These are phyloP conservation scores for Lipomyces yamanashiensis DNA, from an alignment of 805 yeast genomes.

Conservation along the genomic window DNA sequence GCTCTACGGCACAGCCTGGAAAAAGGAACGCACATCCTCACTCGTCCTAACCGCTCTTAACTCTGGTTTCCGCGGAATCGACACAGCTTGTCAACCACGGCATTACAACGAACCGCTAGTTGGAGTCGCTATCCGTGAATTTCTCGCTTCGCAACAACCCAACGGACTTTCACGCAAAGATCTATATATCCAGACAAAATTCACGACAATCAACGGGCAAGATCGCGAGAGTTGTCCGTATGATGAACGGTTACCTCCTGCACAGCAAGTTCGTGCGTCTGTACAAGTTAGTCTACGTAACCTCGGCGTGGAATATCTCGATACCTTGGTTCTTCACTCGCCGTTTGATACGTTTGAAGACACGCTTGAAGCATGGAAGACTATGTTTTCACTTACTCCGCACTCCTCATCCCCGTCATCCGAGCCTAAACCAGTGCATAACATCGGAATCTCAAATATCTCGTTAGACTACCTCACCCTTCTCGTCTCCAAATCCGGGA, in stretches of 20 bases:
- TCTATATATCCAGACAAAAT: slow-evolving; percentile 20
- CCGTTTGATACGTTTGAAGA: slow-evolving; percentile 11
- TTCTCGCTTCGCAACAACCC: not conserved
- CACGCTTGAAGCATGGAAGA: slow-evolving; percentile 17
- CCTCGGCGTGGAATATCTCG: slow-evolving; percentile 9
- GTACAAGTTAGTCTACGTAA: slow-evolving; percentile 6
- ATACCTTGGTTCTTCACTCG: slow-evolving; percentile 18
- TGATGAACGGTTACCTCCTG: not conserved
- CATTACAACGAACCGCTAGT: slow-evolving; percentile 20
- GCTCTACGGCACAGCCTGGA: slow-evolving; percentile 26
- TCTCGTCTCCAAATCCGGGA: slow-evolving; percentile 7
- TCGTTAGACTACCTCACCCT: not conserved
- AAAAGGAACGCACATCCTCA: not conserved
- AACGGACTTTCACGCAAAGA: not conserved
- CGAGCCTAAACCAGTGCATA: not conserved
- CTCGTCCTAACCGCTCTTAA: slow-evolving; percentile 9
- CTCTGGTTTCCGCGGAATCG: slow-evolving; percentile 23
- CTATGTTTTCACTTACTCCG: not conserved
- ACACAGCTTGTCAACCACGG: slow-evolving; percentile 23
- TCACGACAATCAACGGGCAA: slow-evolving; percentile 11
- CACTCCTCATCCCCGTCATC: not conserved
- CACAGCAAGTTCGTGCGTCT: slow-evolving; percentile 15
- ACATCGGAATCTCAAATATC: slow-evolving; percentile 19
- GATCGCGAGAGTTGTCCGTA: slow-evolving; percentile 12
- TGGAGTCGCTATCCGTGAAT: slow-evolving; percentile 9